These are phyloP conservation scores for Streptanthus diversifolius DNA, from an alignment of 345 rosid species.

Conservation along the genomic window DNA sequence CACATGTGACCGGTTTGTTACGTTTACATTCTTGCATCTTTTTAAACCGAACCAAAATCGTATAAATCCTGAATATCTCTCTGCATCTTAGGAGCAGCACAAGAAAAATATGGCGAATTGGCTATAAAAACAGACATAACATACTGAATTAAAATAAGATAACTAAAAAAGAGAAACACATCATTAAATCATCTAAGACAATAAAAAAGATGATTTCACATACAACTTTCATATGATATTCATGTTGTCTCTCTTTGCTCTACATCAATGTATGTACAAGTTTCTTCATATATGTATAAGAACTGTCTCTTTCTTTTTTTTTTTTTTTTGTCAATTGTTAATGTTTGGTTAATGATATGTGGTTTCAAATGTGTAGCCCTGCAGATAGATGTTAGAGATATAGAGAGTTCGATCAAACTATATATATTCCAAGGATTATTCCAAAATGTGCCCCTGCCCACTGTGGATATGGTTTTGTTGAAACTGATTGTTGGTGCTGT, in stretches of 20 bases:
- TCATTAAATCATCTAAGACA: not conserved
- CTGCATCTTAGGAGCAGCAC: too few species aligned
- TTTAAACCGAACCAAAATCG: not conserved
- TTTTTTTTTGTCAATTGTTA: not conserved
- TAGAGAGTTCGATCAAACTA: conserved; percentile 1
- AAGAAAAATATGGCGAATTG: not conserved
- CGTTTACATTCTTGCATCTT: not conserved
- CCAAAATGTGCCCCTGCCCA: not conserved
- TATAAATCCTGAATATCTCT: too few species aligned
- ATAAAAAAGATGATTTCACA: conserved; percentile 16
- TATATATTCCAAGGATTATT: too few species aligned
- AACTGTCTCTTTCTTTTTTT: not conserved
- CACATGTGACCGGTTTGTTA: not conserved
- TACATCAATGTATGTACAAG: conserved; percentile 8
- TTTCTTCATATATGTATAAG: not conserved
- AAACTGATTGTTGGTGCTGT: conserved; percentile 30
- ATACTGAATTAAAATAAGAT: not conserved
- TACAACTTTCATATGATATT: not conserved
- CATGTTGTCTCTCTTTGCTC: conserved; percentile 8
- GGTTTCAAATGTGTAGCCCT: conserved; percentile 13
- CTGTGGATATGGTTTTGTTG: not conserved
- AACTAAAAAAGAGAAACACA: not conserved
- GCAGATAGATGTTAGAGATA: conserved; percentile 1
- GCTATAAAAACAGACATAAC: not conserved
- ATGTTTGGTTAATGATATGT: not conserved